Conservation (phyloP, 2,329 filamentous ascomycete genomes). For the Teratosphaeria gauchensis region DNA sequence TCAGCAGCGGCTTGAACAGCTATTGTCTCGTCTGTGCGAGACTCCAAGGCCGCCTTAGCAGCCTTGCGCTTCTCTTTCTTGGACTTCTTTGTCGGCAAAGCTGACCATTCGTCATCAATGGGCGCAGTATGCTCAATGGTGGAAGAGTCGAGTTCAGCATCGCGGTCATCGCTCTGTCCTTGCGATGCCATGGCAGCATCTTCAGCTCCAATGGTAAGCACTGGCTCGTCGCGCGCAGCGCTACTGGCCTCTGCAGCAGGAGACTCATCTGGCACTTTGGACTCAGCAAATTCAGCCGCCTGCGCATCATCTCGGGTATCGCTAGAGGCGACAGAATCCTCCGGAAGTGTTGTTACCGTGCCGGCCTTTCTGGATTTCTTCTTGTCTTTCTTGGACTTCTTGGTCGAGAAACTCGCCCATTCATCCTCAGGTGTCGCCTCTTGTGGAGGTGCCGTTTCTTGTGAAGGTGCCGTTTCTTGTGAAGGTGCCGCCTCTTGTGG, state of each 20-base stretch:
- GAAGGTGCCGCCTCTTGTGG: background rate
- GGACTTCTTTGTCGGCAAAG: constrained; percentile 21
- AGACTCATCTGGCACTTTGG: background rate
- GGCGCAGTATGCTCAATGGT: background rate
- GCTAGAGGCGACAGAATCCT: background rate
- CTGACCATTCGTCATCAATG: constrained; percentile 9
- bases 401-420: constrained; percentile 13
- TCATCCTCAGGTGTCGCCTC: constrained; percentile 7
- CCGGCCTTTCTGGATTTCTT: constrained; percentile 27
- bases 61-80: constrained; percentile 37
- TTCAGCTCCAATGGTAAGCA: background rate
- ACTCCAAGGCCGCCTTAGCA: background rate
- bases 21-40: background rate
- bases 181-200: background rate
- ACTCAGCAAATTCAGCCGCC: background rate
- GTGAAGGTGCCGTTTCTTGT: too few species aligned
- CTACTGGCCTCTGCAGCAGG: background rate
- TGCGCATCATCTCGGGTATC: background rate
- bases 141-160: background rate
- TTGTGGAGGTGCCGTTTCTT: too few species aligned
- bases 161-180: background rate
- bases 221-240: background rate
- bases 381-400: constrained; percentile 34
- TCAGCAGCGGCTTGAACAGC: background rate
- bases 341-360: background rate